Conservation (phyloP, 371 early-diverging fungal species). For the Mortierella polycephala region DNA sequence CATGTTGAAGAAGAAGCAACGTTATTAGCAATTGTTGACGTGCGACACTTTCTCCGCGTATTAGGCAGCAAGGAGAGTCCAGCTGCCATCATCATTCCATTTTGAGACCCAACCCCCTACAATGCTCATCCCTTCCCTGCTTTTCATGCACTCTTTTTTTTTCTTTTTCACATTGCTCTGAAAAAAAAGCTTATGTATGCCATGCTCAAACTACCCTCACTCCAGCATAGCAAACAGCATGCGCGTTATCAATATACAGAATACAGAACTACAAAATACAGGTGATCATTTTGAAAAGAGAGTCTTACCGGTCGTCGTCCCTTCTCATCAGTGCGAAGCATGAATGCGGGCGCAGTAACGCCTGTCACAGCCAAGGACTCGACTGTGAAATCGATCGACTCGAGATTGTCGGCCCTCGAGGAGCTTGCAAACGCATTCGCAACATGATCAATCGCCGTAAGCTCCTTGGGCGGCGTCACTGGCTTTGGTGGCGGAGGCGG, state of each 20-base stretch:
- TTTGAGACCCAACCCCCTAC: constrained; percentile 5
- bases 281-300: neutral
- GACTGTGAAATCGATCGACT: constrained; percentile 39
- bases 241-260: neutral
- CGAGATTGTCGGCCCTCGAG: constrained; percentile 19
- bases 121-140: neutral
- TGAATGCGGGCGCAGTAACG: constrained; percentile 51
- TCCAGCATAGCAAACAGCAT: neutral
- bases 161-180: neutral
- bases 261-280: constrained; percentile 4
- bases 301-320: constrained; percentile 54
- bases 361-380: constrained; percentile 39
- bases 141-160: neutral
- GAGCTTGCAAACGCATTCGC: constrained; percentile 34
- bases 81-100: constrained; percentile 24
- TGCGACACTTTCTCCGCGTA: neutral
- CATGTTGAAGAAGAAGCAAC: too few species aligned
- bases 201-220: too few species aligned
- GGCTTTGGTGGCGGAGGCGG: neutral
- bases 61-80: constrained; percentile 6
- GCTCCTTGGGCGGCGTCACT: constrained; percentile 13
- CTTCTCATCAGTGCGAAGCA: constrained; percentile 42
- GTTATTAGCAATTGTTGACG: too few species aligned
- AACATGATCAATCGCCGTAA: constrained; percentile 14
- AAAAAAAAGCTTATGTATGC: neutral